Evolutionary conservation across 1,139 yeast genomes (phyloP).

Genomic region (Candida sp.): DNA sequence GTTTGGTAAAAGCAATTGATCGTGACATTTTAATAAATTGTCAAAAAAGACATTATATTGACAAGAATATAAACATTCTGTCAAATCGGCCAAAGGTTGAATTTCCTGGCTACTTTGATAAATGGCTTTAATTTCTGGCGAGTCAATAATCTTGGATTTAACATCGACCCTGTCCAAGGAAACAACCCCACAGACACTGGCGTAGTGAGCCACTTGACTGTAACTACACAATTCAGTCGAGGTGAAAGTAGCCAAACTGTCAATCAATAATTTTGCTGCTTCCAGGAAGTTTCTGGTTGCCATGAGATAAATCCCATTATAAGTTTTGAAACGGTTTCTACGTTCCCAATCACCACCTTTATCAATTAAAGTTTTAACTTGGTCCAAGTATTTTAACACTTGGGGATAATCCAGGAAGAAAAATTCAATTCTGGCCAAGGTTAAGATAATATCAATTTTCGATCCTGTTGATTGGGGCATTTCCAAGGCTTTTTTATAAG

Average conservation of each 20-base stretch:
- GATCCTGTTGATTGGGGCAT: slow-evolving; percentile 85
- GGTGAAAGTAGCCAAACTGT: slow-evolving; percentile 92
- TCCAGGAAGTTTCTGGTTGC: slow-evolving; percentile 84
- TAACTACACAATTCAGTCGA: slow-evolving; percentile 91
- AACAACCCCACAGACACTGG: slow-evolving; percentile 82
- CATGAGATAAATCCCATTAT: slow-evolving; percentile 78
- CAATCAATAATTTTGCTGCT: slow-evolving; percentile 80
- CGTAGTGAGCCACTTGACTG: slow-evolving; percentile 86
- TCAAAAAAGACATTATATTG: slow-evolving; percentile 83
- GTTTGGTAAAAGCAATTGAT: slow-evolving; percentile 66
- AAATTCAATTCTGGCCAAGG: slow-evolving; percentile 82
- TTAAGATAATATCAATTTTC: slow-evolving; percentile 80
- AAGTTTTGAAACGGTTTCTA: slow-evolving; percentile 90
- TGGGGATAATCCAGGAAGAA: slow-evolving; percentile 77
- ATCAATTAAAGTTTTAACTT: slow-evolving; percentile 73
- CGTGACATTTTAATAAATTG: slow-evolving; percentile 75
- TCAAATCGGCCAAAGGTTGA: slow-evolving; percentile 79
- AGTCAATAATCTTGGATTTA: slow-evolving; percentile 82
- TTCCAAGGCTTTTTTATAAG: slow-evolving; percentile 73
- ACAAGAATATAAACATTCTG: slow-evolving; percentile 85
- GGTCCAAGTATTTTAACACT: slow-evolving; percentile 72
- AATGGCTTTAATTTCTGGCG: slow-evolving; percentile 88
- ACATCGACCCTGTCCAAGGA: slow-evolving; percentile 81
- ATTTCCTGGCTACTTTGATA: slow-evolving; percentile 68
- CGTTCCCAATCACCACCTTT: slow-evolving; percentile 99